A percentile compares a stretch with the other conserved stretches of the same genome.
These are phyloP conservation scores for Aspergillus jensenii DNA, from an alignment of 2,329 filamentous ascomycete species.

Conservation along the genomic window DNA sequence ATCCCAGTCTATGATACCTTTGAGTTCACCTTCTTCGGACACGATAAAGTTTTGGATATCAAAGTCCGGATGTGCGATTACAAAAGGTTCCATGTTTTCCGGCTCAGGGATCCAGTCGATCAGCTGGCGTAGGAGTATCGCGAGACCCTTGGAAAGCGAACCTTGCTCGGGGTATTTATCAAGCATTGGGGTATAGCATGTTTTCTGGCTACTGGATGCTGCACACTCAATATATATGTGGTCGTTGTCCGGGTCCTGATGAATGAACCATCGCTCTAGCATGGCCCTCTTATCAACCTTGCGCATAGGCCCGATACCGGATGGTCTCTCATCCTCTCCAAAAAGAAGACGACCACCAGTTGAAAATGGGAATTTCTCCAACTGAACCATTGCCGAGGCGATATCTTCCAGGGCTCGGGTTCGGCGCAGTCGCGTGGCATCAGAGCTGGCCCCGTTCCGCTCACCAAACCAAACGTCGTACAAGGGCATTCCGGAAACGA, in stretches of 20 bases:
- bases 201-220: conserved; percentile 9
- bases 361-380: too few relatives aligned
- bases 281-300: conserved; percentile 13
- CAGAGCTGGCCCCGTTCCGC: too few relatives aligned
- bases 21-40: conserved; percentile 25
- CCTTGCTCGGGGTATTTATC: neutral
- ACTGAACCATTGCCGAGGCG: too few relatives aligned
- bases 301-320: conserved; percentile 1
- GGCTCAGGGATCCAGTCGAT: conserved; percentile 20
- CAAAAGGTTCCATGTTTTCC: conserved; percentile 13
- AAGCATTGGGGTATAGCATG: conserved; percentile 11
- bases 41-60: conserved; percentile 34
- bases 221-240: conserved; percentile 15
- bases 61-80: conserved; percentile 30
- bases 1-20: conserved; percentile 33
- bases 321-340: neutral
- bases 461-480: neutral
- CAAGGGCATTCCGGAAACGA: neutral
- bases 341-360: too few relatives aligned
- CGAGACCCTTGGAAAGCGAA: conserved; percentile 3
- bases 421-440: too few relatives aligned
- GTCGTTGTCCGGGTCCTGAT: conserved; percentile 14
- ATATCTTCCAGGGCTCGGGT: too few relatives aligned
- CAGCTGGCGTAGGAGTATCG: conserved; percentile 13
- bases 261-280: conserved; percentile 5